Percentiles rank a stretch among this genome's conserved stretches.
These are phyloP conservation scores for Rhodomyrtus psidioides DNA, from an alignment of 441 rosid genomes.

Conservation along the genomic window DNA sequence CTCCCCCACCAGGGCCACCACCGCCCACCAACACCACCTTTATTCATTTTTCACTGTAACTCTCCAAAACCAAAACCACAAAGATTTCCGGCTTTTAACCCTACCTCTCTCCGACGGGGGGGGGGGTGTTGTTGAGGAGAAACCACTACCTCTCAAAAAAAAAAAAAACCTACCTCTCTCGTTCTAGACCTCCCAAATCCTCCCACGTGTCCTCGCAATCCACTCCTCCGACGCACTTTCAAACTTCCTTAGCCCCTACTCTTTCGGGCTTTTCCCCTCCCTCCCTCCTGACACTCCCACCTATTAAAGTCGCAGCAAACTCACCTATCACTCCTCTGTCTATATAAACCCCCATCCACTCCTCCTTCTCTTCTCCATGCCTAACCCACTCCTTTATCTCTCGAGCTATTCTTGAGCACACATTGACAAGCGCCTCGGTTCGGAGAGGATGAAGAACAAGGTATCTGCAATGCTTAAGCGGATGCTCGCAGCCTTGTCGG, in stretches of 20 bases:
- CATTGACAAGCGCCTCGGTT: neutral
- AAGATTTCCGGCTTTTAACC: neutral
- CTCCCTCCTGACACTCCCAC: too few species aligned
- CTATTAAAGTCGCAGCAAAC: neutral
- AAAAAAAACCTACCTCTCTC: neutral
- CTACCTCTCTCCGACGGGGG: neutral
- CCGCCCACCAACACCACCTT: neutral
- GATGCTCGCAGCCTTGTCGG: slow-evolving; percentile 24
- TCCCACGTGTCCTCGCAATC: neutral
- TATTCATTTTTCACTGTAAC: neutral
- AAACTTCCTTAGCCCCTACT: slow-evolving; percentile 25
- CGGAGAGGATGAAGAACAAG: slow-evolving; percentile 41
- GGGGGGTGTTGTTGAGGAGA: too few species aligned
- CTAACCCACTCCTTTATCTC: neutral
- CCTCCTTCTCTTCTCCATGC: slow-evolving; percentile 5
- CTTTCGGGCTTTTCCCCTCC: neutral
- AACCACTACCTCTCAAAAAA: too few species aligned
- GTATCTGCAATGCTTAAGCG: slow-evolving; percentile 35
- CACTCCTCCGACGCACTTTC: too few species aligned
- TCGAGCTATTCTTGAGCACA: neutral
- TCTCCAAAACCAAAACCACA: neutral
- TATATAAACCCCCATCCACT: slow-evolving; percentile 9
- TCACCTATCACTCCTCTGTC: neutral
- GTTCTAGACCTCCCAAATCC: neutral
- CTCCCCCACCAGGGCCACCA: neutral